These are phyloP conservation scores for Rubia peregrina DNA, from an alignment of 305 asterid genomes.

Conservation along the genomic window DNA sequence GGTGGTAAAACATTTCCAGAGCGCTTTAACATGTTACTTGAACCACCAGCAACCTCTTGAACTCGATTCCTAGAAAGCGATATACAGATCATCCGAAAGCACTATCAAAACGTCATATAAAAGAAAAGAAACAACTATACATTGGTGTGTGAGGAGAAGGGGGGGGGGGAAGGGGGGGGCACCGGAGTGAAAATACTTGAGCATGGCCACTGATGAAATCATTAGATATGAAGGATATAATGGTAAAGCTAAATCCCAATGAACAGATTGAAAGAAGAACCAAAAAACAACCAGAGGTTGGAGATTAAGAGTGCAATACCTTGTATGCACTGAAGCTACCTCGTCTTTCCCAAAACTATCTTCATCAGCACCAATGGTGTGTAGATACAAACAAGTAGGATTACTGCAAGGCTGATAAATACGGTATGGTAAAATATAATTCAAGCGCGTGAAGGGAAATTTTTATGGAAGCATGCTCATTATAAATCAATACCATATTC, in stretches of 20 bases:
- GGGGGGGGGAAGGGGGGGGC: too few species aligned
- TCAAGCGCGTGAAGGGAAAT: background rate
- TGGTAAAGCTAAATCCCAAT: background rate
- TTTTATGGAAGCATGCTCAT: conserved; percentile 4
- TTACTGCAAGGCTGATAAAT: conserved; percentile 79
- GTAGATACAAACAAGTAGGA: conserved; percentile 85
- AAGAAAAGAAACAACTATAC: background rate
- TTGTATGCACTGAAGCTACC: conserved; percentile 86
- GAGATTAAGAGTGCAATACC: conserved; percentile 35
- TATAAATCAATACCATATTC: conserved; percentile 54
- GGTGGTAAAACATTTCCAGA: conserved; percentile 71
- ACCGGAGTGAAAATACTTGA: background rate
- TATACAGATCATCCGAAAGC: conserved; percentile 13
- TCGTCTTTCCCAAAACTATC: conserved; percentile 98
- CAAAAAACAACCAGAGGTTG: background rate
- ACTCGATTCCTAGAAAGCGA: conserved; percentile 67
- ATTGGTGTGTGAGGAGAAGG: background rate
- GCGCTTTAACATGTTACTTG: conserved; percentile 45
- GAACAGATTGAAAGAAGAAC: background rate
- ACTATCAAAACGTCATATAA: conserved; percentile 4
- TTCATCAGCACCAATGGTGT: conserved; percentile 81
- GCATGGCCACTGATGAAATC: background rate
- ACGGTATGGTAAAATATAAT: conserved; percentile 16
- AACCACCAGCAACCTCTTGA: conserved; percentile 73
- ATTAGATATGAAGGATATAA: background rate